A percentile compares a stretch with the other conserved stretches of the same genome.
Conservation (phyloP, 371 early-diverging fungal genomes). For the Actinomortierella wolfii region DNA sequence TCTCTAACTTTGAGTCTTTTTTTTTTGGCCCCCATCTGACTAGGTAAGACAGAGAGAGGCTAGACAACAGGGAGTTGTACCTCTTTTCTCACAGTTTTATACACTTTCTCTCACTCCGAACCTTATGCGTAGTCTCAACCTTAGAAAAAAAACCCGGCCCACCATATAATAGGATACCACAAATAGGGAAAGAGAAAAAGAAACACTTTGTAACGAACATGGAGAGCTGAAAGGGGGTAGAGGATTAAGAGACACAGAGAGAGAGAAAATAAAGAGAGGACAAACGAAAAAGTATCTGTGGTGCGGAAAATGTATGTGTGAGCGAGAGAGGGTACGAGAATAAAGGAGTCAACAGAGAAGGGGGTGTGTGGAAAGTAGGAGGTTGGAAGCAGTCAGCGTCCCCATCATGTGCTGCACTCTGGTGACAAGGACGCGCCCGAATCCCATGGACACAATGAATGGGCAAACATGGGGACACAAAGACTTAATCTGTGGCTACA, state of each 20-base stretch:
- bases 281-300: too few species aligned
- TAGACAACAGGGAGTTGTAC: too few species aligned
- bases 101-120: not conserved
- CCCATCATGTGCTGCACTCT: not conserved
- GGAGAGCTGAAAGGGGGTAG: not conserved
- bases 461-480: not conserved
- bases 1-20: too few species aligned
- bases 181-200: not conserved
- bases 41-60: too few species aligned
- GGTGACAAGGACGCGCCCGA: not conserved
- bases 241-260: not conserved
- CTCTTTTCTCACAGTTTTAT: too few species aligned
- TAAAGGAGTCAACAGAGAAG: not conserved
- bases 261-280: not conserved
- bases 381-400: not conserved
- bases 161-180: not conserved
- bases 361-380: not conserved
- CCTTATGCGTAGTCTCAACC: not conserved
- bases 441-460: not conserved
- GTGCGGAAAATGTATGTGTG: not conserved
- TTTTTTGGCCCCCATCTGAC: too few species aligned
- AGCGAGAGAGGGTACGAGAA: not conserved
- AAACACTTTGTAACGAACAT: not conserved
- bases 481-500: too few species aligned
- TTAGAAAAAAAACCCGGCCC: not conserved